Evolutionary conservation across 306 rosid species (phyloP).

Genomic region (Inga laurina): DNA sequence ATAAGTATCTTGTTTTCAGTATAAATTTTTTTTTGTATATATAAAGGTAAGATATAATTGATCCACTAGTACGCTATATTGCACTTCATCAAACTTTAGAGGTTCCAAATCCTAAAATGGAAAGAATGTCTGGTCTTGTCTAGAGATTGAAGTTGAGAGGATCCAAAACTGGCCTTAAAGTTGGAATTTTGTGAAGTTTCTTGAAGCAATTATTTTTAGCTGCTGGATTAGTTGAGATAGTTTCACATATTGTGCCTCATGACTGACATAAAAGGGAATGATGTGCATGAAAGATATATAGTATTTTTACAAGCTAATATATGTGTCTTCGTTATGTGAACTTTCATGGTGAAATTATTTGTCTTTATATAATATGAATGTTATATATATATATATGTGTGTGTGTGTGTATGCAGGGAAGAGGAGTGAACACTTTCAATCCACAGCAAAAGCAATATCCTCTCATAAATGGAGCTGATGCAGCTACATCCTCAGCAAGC

Average conservation of each 20-base stretch:
- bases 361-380: not conserved
- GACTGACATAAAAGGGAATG: not conserved
- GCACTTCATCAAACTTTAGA: too few species aligned
- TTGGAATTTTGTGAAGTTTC: not conserved
- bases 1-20: too few species aligned
- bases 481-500: slow-evolving; percentile 43
- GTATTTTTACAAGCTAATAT: not conserved
- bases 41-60: too few species aligned
- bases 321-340: not conserved
- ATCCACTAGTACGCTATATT: too few species aligned
- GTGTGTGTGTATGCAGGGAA: slow-evolving; percentile 46
- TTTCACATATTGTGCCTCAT: not conserved
- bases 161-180: not conserved
- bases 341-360: slow-evolving; percentile 11
- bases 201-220: not conserved
- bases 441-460: slow-evolving; percentile 55
- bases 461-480: slow-evolving; percentile 65
- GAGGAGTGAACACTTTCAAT: slow-evolving; percentile 63
- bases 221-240: not conserved
- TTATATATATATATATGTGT: too few species aligned
- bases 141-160: too few species aligned
- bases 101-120: not conserved
- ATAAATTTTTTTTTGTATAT: too few species aligned
- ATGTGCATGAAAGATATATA: not conserved
- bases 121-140: too few species aligned